Evolutionary conservation across 192 early-diverging fungal genomes (phyloP).

Genomic region (Dissophora globulifera): DNA sequence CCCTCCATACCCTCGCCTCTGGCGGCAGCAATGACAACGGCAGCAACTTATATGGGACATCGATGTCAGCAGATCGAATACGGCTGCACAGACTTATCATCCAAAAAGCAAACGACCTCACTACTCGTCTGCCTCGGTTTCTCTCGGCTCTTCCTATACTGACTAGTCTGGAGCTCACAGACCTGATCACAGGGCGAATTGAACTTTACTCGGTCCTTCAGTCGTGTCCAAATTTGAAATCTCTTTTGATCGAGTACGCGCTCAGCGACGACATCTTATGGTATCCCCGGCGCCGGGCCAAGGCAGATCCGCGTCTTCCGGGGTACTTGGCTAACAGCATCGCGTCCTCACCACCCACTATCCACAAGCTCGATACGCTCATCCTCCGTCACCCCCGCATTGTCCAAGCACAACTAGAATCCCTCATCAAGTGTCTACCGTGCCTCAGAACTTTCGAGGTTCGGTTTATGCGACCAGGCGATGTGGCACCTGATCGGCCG

Average conservation of each 20-base stretch:
- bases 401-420: neutral
- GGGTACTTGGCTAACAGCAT: too few relatives aligned
- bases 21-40: neutral
- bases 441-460: neutral
- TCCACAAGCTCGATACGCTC: neutral
- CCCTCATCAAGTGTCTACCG: neutral
- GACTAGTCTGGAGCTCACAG: neutral
- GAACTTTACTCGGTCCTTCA: neutral
- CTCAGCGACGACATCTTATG: neutral
- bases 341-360: neutral
- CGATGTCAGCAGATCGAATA: neutral
- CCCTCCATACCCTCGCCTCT: too few relatives aligned
- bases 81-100: neutral
- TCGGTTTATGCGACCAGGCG: neutral
- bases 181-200: neutral
- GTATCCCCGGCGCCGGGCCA: neutral
- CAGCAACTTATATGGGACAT: too few relatives aligned
- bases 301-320: too few relatives aligned
- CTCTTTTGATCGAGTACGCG: neutral
- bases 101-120: neutral
- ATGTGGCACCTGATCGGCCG: neutral
- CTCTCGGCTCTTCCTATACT: too few relatives aligned
- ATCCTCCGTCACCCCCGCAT: neutral
- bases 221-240: neutral
- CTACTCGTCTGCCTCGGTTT: neutral